Evolutionary conservation across 495 filamentous ascomycete species (phyloP).

Genomic region (Penicillium macrosclerotiorum): DNA sequence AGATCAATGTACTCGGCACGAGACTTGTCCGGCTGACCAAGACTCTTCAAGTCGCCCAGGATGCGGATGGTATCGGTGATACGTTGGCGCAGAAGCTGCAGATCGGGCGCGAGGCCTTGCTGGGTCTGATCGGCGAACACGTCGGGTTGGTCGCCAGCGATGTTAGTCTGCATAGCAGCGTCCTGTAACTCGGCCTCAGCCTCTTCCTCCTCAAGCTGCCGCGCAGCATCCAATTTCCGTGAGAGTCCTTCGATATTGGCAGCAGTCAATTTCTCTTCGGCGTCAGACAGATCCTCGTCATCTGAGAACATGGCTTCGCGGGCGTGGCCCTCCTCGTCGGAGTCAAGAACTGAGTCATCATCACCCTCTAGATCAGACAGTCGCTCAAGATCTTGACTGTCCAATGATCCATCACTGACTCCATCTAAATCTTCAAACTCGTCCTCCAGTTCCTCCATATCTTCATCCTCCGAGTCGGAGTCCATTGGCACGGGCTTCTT

Average conservation of each 20-base stretch:
- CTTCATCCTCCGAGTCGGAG: conserved; percentile 41
- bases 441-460: conserved; percentile 42
- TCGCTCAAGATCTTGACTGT: conserved; percentile 50
- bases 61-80: conserved; percentile 94
- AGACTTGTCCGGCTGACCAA: conserved; percentile 73
- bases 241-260: conserved; percentile 95
- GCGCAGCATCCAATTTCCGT: conserved; percentile 69
- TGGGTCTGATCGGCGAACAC: conserved; percentile 64
- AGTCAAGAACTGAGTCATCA: conserved; percentile 70
- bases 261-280: conserved; percentile 87
- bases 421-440: conserved; percentile 54
- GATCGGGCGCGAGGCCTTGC: conserved; percentile 73
- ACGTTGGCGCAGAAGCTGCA: conserved; percentile 83
- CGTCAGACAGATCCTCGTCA: conserved; percentile 86
- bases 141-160: conserved; percentile 73
- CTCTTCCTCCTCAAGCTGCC: conserved; percentile 69
- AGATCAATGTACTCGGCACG: conserved; percentile 84
- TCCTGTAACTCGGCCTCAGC: conserved; percentile 67
- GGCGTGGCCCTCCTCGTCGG: conserved; percentile 59
- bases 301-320: conserved; percentile 81
- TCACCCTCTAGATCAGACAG: conserved; percentile 56
- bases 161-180: conserved; percentile 91
- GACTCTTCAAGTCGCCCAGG: conserved; percentile 78
- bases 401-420: conserved; percentile 46
- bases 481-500: conserved; percentile 47